Evolutionary conservation across 2,329 filamentous ascomycete genomes (phyloP).

Genomic region (Colletotrichum cuscutae): DNA sequence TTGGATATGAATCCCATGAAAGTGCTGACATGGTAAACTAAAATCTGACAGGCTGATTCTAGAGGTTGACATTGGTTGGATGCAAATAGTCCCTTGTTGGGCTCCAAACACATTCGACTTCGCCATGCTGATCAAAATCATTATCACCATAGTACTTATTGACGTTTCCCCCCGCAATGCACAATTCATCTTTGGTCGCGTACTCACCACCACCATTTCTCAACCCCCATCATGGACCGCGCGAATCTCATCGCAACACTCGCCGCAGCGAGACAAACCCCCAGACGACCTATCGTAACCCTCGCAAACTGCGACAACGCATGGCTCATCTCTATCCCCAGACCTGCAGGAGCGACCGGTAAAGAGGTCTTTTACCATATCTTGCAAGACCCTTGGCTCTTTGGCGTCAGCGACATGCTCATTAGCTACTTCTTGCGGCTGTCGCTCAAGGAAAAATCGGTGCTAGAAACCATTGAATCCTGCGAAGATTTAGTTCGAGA

Average conservation of each 20-base stretch:
- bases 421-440: neutral
- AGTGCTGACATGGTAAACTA: neutral
- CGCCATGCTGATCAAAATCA: neutral
- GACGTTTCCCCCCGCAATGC: no score
- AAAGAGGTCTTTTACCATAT: slow-evolving; percentile 44
- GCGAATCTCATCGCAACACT: neutral
- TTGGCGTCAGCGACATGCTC: slow-evolving; percentile 23
- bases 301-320: slow-evolving; percentile 47
- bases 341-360: slow-evolving; percentile 39
- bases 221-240: neutral
- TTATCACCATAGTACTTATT: neutral
- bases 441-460: neutral
- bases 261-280: neutral
- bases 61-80: neutral
- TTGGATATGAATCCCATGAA: neutral
- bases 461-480: neutral
- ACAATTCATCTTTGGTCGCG: neutral
- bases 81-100: neutral
- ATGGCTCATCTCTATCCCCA: slow-evolving; percentile 47
- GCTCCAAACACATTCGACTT: neutral
- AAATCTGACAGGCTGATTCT: neutral
- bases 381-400: slow-evolving; percentile 47
- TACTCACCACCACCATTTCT: no score
- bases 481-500: neutral
- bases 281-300: slow-evolving; percentile 41